Base-by-base conservation (phyloP, 2,329 filamentous ascomycete species). In the Phialemoniopsis sp. region DNA sequence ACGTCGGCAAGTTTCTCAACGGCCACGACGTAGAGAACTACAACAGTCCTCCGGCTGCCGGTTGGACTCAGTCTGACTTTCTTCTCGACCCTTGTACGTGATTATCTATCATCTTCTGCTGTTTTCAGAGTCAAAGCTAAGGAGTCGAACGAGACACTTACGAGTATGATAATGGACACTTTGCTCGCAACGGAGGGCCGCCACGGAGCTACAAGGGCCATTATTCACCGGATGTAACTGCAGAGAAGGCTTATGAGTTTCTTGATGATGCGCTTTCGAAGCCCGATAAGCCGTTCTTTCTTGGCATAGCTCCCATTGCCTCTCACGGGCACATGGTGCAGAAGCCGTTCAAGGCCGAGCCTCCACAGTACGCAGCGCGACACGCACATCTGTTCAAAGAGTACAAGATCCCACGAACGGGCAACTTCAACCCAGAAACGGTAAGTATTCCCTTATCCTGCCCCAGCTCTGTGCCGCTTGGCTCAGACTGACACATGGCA, bases 1-100 rank as follows among this genome's bases (percentile, higher is more conserved):
- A 76, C 49, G 72, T 68, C 0, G 72, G 72, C n/a, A 78, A 76
- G 47, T 62, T 77, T 30, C 73, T 73, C 54, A 77, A 77, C 44
- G 56, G 64, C 1, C 70, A 76, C 51, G 69, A 63, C 1, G 47
- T 68, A 1, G 50, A 59, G 8, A 77, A 74, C 46, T 77, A 75
- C 46, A 50, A 75, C 42, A 61, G 64, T 13, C 71, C 79, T 1
- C 68, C 64, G 38, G 63, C 73, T 0, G 66, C 64, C 3, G 80
- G 79, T 3, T 84, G 74, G 63, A 81, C 68, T 19, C n/a, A n/a
- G n/a, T n/a, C n/a, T n/a, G n/a, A n/a, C n/a, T n/a, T n/a, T n/a
- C n/a, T n/a, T n/a, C n/a, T n/a, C n/a, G n/a, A n/a, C n/a, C n/a
- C n/a, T n/a, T n/a, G 67, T 66, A 0, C 79, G 76, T 1, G 57